These are phyloP conservation scores for Sporothrix pallida DNA, from an alignment of 2,329 filamentous ascomycete species.

Conservation along the genomic window DNA sequence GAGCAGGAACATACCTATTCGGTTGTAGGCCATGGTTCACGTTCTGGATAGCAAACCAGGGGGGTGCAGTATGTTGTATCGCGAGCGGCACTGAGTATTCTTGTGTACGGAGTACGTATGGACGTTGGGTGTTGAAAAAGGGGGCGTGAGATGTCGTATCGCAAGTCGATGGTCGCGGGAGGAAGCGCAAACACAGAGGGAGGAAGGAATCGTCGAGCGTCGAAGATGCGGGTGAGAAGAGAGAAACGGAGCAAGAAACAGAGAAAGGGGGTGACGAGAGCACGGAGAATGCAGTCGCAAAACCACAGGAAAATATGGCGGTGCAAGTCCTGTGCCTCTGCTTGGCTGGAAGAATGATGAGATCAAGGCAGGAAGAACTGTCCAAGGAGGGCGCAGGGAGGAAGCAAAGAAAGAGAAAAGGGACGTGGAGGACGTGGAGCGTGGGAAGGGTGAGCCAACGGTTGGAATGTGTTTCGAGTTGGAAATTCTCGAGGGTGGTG, in stretches of 20 bases:
- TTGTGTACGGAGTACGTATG: neutral
- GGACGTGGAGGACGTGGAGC: neutral
- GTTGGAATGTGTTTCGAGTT: conserved; percentile 37
- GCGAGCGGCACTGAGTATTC: neutral
- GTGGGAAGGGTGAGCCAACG: conserved; percentile 32
- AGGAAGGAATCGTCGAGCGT: neutral
- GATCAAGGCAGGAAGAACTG: neutral
- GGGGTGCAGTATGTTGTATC: conserved; percentile 3
- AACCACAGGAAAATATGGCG: conserved; percentile 27
- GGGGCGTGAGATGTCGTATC: neutral
- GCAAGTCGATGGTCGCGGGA: conserved; percentile 2
- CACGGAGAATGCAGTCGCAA: conserved; percentile 10
- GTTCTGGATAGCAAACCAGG: conserved; percentile 11
- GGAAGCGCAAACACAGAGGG: neutral
- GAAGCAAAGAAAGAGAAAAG: neutral
- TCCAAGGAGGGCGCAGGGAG: conserved; percentile 1
- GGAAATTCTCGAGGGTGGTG: conserved; percentile 21
- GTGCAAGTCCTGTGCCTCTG: neutral
- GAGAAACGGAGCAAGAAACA: neutral
- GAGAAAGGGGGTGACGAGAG: neutral
- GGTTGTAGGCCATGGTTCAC: conserved; percentile 72
- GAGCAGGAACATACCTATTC: conserved; percentile 64
- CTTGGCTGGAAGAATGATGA: conserved; percentile 14
- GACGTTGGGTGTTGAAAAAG: conserved; percentile 7
- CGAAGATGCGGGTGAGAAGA: conserved; percentile 18